Evolutionary conservation across 257 asterid species (phyloP), one percentile per base, ranked within the genome.

Genomic region (Solanum ossicruentum): DNA sequence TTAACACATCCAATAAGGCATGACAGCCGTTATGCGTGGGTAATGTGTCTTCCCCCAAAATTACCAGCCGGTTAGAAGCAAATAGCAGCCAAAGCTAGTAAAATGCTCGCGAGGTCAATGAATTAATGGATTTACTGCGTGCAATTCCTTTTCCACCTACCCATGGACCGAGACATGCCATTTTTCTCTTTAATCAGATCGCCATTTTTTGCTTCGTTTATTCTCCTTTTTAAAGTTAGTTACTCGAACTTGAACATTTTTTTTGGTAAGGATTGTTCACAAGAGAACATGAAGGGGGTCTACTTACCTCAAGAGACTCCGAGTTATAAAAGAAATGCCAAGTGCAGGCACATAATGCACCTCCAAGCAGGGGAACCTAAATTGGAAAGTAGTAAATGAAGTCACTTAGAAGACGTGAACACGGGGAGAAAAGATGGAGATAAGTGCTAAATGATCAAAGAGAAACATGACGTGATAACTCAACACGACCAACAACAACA

Each of bases 291-390:
- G 12, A 69, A 70, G 17, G 23, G 17, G 28, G 3, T 18, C 70
- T 56, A 70, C 82, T 88, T 89, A 97, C 98, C 99, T 97, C 98
- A 18, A 97, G 98, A 84, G 98, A 91, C 85, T 95, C 97, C 2
- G 98, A 87, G 86, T 97, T 97, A 87, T 97, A 97, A 88, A 97
- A 97, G 97, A 97, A 95, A 89, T 97, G 99, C 99, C 99, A 97
- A 6, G 98, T 97, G 90, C 99, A 95, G 21, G 99, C 98, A 85
- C 99, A 97, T 72, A 97, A 89, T 45, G 98, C 99, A 91, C 98
- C 98, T 81, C 98, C 99, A 8, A 95, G 94, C 88, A 97, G 87
- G 69, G 99, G 99, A 72, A 97, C 99, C 99, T 97, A 85, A 85
- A 89, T 83, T 79, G 85, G 77, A 49, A 85, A 15, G 84, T 81